A percentile compares a stretch with the other conserved stretches of the same genome.
These are phyloP conservation scores for Alnus rubra DNA, from an alignment of 306 rosid genomes.

Conservation along the genomic window DNA sequence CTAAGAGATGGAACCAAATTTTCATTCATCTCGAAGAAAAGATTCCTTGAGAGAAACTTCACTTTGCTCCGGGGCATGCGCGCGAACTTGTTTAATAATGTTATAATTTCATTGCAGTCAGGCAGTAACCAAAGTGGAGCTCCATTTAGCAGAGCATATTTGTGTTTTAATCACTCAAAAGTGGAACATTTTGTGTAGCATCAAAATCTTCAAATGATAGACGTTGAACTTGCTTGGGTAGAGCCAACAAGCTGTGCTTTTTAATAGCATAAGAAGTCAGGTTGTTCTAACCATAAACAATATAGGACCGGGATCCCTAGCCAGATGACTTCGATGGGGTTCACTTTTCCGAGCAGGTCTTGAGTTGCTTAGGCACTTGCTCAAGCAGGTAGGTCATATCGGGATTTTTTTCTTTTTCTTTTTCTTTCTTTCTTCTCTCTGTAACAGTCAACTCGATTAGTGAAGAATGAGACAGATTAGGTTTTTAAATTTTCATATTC, in stretches of 20 bases:
- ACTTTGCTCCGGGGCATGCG: conserved; percentile 11
- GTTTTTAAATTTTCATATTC: neutral
- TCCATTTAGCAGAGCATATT: neutral
- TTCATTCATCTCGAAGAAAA: conserved; percentile 35
- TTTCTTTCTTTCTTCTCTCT: neutral
- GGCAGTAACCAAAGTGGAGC: neutral
- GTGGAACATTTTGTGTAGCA: neutral
- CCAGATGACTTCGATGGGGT: too few species aligned
- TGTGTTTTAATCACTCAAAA: neutral
- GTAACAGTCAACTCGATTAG: neutral
- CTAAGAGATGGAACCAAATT: conserved; percentile 8
- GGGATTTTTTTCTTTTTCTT: neutral
- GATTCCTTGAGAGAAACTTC: conserved; percentile 54
- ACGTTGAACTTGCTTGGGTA: neutral
- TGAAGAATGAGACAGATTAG: neutral
- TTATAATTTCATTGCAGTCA: neutral
- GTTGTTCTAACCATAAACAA: too few species aligned
- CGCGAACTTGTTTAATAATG: neutral
- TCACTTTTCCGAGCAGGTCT: too few species aligned
- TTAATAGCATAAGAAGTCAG: neutral
- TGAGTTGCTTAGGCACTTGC: too few species aligned
- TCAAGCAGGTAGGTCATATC: too few species aligned
- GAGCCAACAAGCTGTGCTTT: neutral
- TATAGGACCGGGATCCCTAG: too few species aligned
- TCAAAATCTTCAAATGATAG: neutral